Evolutionary conservation across 2,329 filamentous ascomycete genomes (phyloP).

Genomic region (Pseudocercospora fijiensis): DNA sequence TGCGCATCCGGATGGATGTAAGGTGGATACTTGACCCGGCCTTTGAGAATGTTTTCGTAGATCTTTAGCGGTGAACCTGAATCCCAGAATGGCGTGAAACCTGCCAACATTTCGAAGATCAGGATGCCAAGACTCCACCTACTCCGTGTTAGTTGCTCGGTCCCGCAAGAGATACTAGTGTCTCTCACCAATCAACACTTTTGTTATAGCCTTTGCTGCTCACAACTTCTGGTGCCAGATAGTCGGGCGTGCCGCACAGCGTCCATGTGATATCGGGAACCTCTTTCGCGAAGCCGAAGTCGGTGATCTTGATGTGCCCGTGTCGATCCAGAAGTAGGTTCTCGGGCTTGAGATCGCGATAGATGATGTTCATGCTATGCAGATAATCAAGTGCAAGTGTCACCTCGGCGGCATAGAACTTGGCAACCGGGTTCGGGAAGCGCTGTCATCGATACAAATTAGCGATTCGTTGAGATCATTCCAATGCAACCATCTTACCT

Average conservation of each 20-base stretch:
- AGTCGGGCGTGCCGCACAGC: conserved; percentile 94
- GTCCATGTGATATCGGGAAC: conserved; percentile 99
- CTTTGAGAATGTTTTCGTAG: conserved; percentile 97
- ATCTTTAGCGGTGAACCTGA: conserved; percentile 97
- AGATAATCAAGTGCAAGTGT: conserved; percentile 93
- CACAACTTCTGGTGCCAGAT: conserved; percentile 96
- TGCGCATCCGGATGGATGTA: conserved; percentile 95
- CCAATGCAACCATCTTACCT: conserved; percentile 46
- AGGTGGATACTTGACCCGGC: conserved; percentile 91
- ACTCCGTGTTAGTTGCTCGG: conserved; percentile 7
- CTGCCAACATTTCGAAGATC: conserved; percentile 99
- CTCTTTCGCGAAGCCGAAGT: conserved; percentile 98
- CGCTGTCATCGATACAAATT: conserved; percentile 58
- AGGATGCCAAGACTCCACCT: conserved; percentile 99
- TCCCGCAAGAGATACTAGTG: not conserved
- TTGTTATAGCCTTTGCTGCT: conserved; percentile 99
- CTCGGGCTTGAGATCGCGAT: conserved; percentile 96
- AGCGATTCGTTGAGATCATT: not conserved
- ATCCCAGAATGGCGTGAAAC: conserved; percentile 99
- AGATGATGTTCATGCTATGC: conserved; percentile 93
- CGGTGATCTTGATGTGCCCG: conserved; percentile 84
- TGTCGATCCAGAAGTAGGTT: conserved; percentile 84
- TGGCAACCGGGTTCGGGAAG: conserved; percentile 97
- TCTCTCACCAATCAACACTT: conserved; percentile 89
- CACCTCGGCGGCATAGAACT: conserved; percentile 98